Percentiles rank a stretch among this genome's conserved stretches.
Evolutionary conservation across 208 protist species (phyloP).

Genomic region (Porcisia deanei): DNA sequence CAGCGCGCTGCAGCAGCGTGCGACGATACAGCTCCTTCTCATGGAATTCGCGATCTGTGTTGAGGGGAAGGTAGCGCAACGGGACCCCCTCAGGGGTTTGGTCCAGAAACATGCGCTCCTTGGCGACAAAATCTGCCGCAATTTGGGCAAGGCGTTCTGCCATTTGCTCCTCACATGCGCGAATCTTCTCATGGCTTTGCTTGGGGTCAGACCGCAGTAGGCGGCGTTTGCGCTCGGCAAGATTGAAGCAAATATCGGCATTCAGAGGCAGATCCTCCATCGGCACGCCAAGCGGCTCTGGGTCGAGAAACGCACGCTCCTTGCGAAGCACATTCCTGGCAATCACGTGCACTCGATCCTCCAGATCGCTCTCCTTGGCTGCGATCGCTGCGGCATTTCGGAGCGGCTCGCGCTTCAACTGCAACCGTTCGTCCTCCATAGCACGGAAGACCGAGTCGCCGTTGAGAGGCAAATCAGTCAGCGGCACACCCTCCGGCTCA

Average conservation of each 20-base stretch:
- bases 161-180: conserved; percentile 65
- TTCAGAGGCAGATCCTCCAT: conserved; percentile 84
- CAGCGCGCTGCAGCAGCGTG: conserved; percentile 32
- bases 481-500: conserved; percentile 77
- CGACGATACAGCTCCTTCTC: conserved; percentile 61
- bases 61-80: conserved; percentile 73
- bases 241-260: conserved; percentile 60
- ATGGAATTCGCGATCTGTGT: conserved; percentile 67
- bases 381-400: conserved; percentile 26
- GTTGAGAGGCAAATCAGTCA: conserved; percentile 62
- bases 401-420: conserved; percentile 60
- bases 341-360: conserved; percentile 46
- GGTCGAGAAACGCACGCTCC: conserved; percentile 83
- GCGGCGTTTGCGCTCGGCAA: conserved; percentile 66
- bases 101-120: conserved; percentile 81
- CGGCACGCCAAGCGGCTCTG: conserved; percentile 79
- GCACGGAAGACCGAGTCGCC: conserved; percentile 54
- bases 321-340: conserved; percentile 63
- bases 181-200: conserved; percentile 52
- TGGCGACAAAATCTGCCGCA: conserved; percentile 57
- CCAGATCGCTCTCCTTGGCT: conserved; percentile 50
- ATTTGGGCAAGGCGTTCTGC: conserved; percentile 65
- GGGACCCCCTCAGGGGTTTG: conserved; percentile 73
- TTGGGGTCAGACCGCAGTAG: conserved; percentile 47
- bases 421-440: conserved; percentile 47